A percentile compares a stretch with the other conserved stretches of the same genome.
Evolutionary conservation across 306 rosid species (phyloP).

Genomic region (Casuarina equisetifolia): DNA sequence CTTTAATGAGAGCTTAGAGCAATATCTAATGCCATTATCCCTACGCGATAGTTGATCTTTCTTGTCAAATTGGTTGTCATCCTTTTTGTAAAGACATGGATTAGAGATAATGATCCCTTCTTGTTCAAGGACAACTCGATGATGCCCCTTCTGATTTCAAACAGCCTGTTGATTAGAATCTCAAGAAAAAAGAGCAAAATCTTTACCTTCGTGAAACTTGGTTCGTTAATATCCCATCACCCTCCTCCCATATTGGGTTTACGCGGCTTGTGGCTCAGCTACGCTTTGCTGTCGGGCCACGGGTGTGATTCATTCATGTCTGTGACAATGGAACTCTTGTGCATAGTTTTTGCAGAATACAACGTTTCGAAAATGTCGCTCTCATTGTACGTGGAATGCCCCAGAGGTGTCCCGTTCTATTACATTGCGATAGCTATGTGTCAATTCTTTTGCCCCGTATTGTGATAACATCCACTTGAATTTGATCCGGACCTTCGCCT

Average conservation of each 20-base stretch:
- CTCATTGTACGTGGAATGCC: too few species aligned
- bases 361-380: too few species aligned
- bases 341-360: too few species aligned
- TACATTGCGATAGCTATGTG: too few species aligned
- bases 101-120: constrained; percentile 28
- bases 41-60: constrained; percentile 37
- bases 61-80: constrained; percentile 50
- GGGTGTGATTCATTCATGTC: too few species aligned
- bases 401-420: too few species aligned
- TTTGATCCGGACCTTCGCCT: too few species aligned
- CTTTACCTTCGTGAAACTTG: constrained; percentile 21
- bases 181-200: neutral
- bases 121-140: constrained; percentile 38
- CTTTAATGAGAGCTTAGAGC: constrained; percentile 37
- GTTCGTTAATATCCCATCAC: constrained; percentile 29
- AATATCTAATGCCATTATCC: constrained; percentile 47
- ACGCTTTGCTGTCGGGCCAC: too few species aligned
- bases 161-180: constrained; percentile 25
- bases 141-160: constrained; percentile 31
- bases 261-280: too few species aligned
- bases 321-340: too few species aligned
- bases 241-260: neutral
- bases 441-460: too few species aligned
- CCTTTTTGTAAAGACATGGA: constrained; percentile 24
- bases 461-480: too few species aligned